Base-by-base conservation (phyloP, 169 alveolate genomes). In the Cryptosporidium ryanae region DNA sequence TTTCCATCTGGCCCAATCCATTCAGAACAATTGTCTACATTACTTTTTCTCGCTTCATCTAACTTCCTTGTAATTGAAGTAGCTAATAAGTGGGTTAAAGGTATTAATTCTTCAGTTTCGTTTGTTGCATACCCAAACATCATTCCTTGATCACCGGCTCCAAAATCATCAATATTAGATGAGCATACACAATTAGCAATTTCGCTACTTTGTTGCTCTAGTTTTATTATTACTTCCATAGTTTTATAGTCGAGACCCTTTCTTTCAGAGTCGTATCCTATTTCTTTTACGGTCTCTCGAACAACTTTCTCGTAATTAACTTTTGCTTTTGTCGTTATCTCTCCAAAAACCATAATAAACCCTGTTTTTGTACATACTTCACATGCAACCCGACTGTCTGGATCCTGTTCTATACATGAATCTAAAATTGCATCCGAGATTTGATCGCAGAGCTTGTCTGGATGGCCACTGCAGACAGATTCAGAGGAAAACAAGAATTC, bases 111-210 rank as follows among this genome's bases (percentile, higher is more conserved):
- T 34, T 96, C 95, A 2, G 99, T 97, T 93, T 98, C 99, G 92
- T 97, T 98, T 50, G 99, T 94, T 55, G 99, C 99, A 91, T 98
- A 98, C 17, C 99, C 99, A 91, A 98, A 98, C 99, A 98, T 98
- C 82, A 96, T 95, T 38, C 99, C 99, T 94, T 98, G 98, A 76
- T 97, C 99, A 15, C 99, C 99, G 6, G 99, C 99, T 27, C 99
- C 99, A 15, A 96, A 90, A 17, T 97, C 98, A 82, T 96, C 99
- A 17, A 92, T 96, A 82, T 96, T 97, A 67, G 95, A 94, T 50
- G 90, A 96, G 89, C 97, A 99, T 23, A 98, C 99, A 63, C 99
- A 98, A 57, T 94, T 94, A 2, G 99, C 99, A 38, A 98, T 98
- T 83, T 98, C 99, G 13, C 95, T 96, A 82, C 98, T 92, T 92